phyloP scores from a whole-genome alignment of 139 green algal species.

The Tetratostichococcus sp. region DNA sequence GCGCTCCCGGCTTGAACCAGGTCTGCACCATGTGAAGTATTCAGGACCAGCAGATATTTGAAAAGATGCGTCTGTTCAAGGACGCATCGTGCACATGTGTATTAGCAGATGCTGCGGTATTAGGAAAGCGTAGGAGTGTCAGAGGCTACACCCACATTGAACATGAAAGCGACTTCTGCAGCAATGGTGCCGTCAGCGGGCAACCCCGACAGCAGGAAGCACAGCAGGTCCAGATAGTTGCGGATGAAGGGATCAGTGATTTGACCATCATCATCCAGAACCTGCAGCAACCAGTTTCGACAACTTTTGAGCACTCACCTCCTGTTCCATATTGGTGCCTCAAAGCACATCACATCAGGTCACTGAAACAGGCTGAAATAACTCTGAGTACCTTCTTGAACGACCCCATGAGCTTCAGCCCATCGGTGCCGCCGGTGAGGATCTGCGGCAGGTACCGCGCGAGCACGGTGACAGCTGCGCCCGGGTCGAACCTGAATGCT shows the following conservation, averaged over 20 bases:
- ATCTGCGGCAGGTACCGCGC: slow-evolving; percentile 70
- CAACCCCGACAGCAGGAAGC: slow-evolving; percentile 90
- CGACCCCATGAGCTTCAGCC: slow-evolving; percentile 66
- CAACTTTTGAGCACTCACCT: too few species aligned
- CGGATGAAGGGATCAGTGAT: slow-evolving; percentile 81
- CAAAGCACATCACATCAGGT: too few species aligned
- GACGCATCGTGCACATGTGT: too few species aligned
- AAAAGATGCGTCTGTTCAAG: too few species aligned
- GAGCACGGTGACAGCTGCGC: slow-evolving; percentile 63
- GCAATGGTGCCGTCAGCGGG: slow-evolving; percentile 88
- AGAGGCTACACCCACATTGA: slow-evolving; percentile 39
- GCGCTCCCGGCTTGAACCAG: slow-evolving; percentile 72
- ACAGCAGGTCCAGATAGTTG: slow-evolving; percentile 95
- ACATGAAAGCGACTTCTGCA: slow-evolving; percentile 94
- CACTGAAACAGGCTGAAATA: too few species aligned
- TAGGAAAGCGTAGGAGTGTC: too few species aligned
- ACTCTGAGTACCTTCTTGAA: slow-evolving; percentile 80
- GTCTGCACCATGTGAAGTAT: slow-evolving; percentile 21
- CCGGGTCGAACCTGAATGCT: slow-evolving; percentile 70
- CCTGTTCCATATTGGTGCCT: too few species aligned
- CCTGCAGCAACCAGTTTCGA: not conserved
- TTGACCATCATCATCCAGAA: slow-evolving; percentile 15
- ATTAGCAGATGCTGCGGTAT: too few species aligned
- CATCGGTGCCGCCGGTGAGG: slow-evolving; percentile 19
- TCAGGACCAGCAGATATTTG: too few species aligned